phyloP scores from a whole-genome alignment of 768 basidiomycete genomes.

The Termitomyces sp. region DNA sequence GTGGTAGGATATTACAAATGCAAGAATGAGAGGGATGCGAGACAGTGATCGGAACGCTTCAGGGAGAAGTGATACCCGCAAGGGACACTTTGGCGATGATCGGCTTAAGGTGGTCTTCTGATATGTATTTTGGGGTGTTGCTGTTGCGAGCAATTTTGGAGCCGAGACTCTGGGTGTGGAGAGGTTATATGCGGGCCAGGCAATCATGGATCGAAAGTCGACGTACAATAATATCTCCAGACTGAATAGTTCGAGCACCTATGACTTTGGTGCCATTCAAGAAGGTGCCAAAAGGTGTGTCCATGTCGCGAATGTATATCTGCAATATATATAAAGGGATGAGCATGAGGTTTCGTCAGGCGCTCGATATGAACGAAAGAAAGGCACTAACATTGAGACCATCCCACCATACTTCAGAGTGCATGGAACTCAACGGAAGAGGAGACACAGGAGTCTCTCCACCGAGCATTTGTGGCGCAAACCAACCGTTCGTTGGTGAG shows the following conservation, averaged over 20 bases:
- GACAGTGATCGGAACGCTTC: not conserved
- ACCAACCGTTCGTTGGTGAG: conserved; percentile 34
- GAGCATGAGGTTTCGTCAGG: not conserved
- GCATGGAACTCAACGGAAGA: conserved; percentile 34
- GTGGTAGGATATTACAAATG: conserved; percentile 3
- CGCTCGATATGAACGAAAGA: not conserved
- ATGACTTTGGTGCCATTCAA: conserved; percentile 38
- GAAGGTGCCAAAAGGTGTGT: conserved; percentile 41
- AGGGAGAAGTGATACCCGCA: conserved; percentile 20
- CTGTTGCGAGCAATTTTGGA: conserved; percentile 28
- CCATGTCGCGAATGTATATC: conserved; percentile 42
- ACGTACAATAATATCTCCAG: conserved; percentile 41
- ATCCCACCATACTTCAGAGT: conserved; percentile 43
- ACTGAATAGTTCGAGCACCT: conserved; percentile 28
- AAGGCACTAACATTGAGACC: conserved; percentile 29
- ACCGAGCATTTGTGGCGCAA: conserved; percentile 23
- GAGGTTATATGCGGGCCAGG: conserved; percentile 4
- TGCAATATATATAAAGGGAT: conserved; percentile 20
- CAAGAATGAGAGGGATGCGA: not conserved
- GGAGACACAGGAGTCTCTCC: conserved; percentile 26
- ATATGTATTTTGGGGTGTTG: conserved; percentile 30
- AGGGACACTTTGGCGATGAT: conserved; percentile 36
- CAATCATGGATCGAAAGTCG: not conserved
- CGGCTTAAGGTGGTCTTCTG: conserved; percentile 40
- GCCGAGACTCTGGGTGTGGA: conserved; percentile 31